Evolutionary conservation across 129 eudicot species (phyloP).

Genomic region (Apium graveolens): DNA sequence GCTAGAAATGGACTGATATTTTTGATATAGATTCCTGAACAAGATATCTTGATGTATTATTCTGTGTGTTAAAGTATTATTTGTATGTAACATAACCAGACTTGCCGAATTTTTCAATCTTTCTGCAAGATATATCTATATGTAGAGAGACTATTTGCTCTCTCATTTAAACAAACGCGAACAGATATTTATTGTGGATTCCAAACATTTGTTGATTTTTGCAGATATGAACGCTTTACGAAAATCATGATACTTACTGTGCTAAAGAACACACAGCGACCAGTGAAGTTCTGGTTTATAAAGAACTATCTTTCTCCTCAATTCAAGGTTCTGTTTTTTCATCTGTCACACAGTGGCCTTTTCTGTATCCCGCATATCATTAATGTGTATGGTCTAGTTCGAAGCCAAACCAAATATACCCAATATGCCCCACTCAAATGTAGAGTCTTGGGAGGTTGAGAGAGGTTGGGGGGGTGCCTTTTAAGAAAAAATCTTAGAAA

Average conservation of each 20-base stretch:
- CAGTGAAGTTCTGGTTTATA: slow-evolving; percentile 97
- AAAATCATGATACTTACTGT: slow-evolving; percentile 94
- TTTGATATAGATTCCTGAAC: neutral
- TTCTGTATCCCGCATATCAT: neutral
- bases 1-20: neutral
- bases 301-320: slow-evolving; percentile 96
- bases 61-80: neutral
- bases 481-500: neutral
- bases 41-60: neutral
- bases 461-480: too few relatives aligned
- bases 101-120: neutral
- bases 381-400: neutral
- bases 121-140: neutral
- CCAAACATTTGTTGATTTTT: slow-evolving; percentile 13
- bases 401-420: neutral
- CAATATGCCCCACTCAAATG: neutral
- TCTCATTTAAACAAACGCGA: neutral
- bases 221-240: slow-evolving; percentile 83
- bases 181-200: neutral
- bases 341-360: neutral
- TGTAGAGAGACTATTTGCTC: neutral
- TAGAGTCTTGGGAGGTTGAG: neutral
- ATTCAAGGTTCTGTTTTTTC: slow-evolving; percentile 55
- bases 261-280: slow-evolving; percentile 70
- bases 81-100: too few relatives aligned